These are phyloP conservation scores for Solanum virginianum DNA, from an alignment of 257 asterid genomes.

Conservation along the genomic window DNA sequence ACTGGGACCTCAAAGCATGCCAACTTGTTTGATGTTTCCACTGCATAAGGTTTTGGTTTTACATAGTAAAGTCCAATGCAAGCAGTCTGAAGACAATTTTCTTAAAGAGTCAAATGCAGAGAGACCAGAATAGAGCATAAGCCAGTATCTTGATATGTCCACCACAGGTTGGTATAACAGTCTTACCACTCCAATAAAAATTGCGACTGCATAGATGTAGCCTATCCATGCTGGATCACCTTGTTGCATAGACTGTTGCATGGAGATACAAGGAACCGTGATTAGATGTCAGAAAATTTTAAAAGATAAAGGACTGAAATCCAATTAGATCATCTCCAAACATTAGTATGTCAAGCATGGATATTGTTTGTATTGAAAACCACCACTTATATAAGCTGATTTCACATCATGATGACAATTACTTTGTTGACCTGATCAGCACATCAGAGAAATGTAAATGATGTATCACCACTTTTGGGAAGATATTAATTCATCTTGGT, in stretches of 20 bases:
- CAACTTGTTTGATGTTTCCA: not conserved
- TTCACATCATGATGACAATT: not conserved
- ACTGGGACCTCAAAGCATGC: not conserved
- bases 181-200: conserved; percentile 95
- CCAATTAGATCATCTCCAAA: not conserved
- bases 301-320: not conserved
- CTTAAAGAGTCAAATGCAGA: not conserved
- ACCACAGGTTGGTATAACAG: not conserved
- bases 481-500: not conserved
- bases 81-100: not conserved
- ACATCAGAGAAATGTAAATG: not conserved
- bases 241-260: conserved; percentile 81
- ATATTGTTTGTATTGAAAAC: not conserved
- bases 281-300: conserved; percentile 2
- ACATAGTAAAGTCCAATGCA: not conserved
- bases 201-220: conserved; percentile 75
- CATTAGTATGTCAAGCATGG: not conserved
- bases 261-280: not conserved
- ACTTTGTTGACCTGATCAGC: not conserved
- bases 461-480: not conserved
- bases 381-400: not conserved
- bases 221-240: conserved; percentile 99
- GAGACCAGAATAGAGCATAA: not conserved
- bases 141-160: not conserved
- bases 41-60: not conserved